Percentiles rank a stretch among this genome's conserved stretches.
phyloP scores from a whole-genome alignment of 1,139 yeast species.

The Kurtzmaniella quercitrusa region DNA sequence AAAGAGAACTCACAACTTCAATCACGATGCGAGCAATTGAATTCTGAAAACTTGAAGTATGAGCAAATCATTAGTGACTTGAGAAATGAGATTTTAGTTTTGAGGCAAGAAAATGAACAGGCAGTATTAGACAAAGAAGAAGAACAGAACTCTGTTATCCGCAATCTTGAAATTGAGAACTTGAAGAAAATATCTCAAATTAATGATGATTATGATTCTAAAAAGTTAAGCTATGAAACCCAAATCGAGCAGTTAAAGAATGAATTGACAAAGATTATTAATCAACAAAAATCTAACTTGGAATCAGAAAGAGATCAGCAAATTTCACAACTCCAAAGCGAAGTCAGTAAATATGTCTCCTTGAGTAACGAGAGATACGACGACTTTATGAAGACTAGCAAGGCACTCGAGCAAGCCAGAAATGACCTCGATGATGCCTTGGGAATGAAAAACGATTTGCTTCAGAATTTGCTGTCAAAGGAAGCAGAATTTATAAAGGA shows the following conservation, averaged over 20 bases:
- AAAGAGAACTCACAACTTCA: constrained; percentile 24
- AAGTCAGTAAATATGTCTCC: constrained; percentile 17
- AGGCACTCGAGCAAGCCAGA: constrained; percentile 20
- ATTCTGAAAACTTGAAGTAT: constrained; percentile 4
- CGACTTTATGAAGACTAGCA: constrained; percentile 17
- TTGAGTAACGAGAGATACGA: constrained; percentile 12
- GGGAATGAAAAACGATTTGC: constrained; percentile 53
- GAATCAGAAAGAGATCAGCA: constrained; percentile 26
- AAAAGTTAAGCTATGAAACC: constrained; percentile 20
- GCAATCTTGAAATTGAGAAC: not conserved
- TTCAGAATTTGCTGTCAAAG: constrained; percentile 62
- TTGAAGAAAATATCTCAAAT: constrained; percentile 5
- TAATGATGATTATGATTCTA: constrained; percentile 8
- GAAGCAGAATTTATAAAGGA: constrained; percentile 58
- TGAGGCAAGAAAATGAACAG: constrained; percentile 1
- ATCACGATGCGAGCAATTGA: constrained; percentile 6
- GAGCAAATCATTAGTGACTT: constrained; percentile 9
- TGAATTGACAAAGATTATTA: constrained; percentile 9
- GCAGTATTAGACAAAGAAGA: not conserved
- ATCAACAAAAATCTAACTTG: constrained; percentile 16
- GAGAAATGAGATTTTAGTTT: constrained; percentile 5
- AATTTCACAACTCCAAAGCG: constrained; percentile 25
- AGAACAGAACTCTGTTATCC: not conserved
- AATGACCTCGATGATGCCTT: constrained; percentile 27
- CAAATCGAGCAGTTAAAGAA: constrained; percentile 31